Conservation (phyloP, 78 protist genomes). For the Acrasis kona region DNA sequence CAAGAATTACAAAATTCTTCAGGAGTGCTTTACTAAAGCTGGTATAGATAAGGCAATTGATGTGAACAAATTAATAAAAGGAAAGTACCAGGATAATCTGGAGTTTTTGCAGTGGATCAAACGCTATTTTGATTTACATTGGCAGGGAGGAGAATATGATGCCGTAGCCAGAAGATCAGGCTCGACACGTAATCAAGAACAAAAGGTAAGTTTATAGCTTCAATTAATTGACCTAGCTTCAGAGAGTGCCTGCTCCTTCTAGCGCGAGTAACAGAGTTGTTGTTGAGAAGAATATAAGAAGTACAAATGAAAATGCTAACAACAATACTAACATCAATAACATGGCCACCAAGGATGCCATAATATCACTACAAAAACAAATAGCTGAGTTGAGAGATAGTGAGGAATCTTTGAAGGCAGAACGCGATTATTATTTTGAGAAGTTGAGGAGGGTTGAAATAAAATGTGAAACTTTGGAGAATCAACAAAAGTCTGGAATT, state of each 20-base stretch:
- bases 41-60: conserved; percentile 62
- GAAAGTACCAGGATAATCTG: conserved; percentile 78
- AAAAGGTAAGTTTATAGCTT: neutral
- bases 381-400: conserved; percentile 4
- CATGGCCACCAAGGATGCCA: neutral
- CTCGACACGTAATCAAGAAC: conserved; percentile 6
- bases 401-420: conserved; percentile 45
- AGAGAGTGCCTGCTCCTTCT: too few relatives aligned
- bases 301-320: neutral
- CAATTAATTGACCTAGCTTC: too few relatives aligned
- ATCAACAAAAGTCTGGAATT: too few relatives aligned
- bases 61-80: conserved; percentile 62
- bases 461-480: conserved; percentile 34
- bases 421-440: conserved; percentile 59
- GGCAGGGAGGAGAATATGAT: conserved; percentile 2
- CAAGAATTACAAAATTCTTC: conserved; percentile 71
- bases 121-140: conserved; percentile 23
- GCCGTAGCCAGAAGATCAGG: conserved; percentile 2
- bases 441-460: conserved; percentile 64
- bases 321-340: neutral
- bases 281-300: neutral
- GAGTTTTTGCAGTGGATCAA: conserved; percentile 90
- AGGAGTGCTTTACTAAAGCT: conserved; percentile 39
- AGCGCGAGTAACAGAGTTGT: conserved; percentile 8
- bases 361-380: conserved; percentile 17